Conservation (phyloP, 2,329 filamentous ascomycete genomes). For the Nannizzia gypsea region DNA sequence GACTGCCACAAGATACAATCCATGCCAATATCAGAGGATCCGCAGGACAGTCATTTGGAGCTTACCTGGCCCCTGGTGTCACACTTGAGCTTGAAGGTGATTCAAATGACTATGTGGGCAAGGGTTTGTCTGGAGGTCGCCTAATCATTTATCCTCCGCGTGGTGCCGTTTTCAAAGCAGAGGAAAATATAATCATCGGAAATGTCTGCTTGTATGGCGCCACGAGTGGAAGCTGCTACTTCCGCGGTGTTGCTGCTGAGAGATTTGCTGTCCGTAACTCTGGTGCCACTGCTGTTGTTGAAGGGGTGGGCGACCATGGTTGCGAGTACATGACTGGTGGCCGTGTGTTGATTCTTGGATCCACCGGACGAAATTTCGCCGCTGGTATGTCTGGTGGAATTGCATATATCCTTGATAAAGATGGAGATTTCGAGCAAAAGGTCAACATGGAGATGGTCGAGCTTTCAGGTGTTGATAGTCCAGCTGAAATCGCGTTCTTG, state of each 20-base stretch:
- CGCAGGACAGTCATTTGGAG: conserved; percentile 91
- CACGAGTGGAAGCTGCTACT: conserved; percentile 82
- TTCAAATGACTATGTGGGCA: conserved; percentile 92
- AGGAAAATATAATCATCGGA: conserved; percentile 87
- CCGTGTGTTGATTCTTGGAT: conserved; percentile 73
- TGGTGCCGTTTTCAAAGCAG: conserved; percentile 82
- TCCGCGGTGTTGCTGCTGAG: conserved; percentile 92
- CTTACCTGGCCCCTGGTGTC: conserved; percentile 83
- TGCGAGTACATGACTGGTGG: conserved; percentile 99
- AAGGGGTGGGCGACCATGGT: conserved; percentile 90
- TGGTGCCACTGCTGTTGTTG: conserved; percentile 87
- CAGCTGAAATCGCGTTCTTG: conserved; percentile 76
- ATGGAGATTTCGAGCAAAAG: conserved; percentile 81
- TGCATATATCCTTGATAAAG: conserved; percentile 82
- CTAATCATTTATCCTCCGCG: conserved; percentile 89
- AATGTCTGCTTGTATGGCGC: conserved; percentile 94
- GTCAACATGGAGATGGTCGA: conserved; percentile 98
- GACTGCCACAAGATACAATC: conserved; percentile 82
- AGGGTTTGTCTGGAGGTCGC: conserved; percentile 85
- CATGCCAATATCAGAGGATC: conserved; percentile 95
- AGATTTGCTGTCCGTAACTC: conserved; percentile 96
- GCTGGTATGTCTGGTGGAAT: conserved; percentile 98
- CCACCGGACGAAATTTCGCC: conserved; percentile 90
- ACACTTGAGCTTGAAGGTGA: conserved; percentile 94
- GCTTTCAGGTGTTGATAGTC: conserved; percentile 70